A percentile compares a stretch with the other conserved stretches of the same genome.
phyloP scores from a whole-genome alignment of 2,329 filamentous ascomycete species.

The Rutstroemia sp. region DNA sequence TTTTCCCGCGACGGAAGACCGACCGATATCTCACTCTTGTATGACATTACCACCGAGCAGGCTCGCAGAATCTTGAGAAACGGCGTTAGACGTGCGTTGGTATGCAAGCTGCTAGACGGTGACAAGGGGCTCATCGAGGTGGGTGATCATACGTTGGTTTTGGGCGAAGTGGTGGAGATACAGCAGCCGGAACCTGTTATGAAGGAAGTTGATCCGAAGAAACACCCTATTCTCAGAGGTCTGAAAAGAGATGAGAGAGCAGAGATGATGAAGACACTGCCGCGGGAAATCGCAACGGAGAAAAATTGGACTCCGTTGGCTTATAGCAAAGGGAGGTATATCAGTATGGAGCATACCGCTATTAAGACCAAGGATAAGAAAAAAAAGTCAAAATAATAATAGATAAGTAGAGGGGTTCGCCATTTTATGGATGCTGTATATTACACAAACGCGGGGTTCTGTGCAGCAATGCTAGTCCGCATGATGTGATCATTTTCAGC shows the following conservation, averaged over 20 bases:
- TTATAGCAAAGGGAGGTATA: too few species aligned
- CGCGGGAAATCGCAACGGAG: too few species aligned
- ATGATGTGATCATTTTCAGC: too few species aligned
- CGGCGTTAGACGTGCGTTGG: constrained; percentile 13
- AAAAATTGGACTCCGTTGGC: too few species aligned
- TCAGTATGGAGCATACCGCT: too few species aligned
- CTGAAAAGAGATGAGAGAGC: neutral
- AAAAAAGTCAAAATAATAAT: too few species aligned
- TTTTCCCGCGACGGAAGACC: neutral
- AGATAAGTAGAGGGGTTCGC: too few species aligned
- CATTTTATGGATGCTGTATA: too few species aligned
- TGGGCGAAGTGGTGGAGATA: constrained; percentile 21
- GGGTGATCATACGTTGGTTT: constrained; percentile 25
- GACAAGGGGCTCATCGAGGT: constrained; percentile 15
- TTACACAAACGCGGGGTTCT: too few species aligned
- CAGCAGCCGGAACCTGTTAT: neutral
- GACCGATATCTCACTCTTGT: constrained; percentile 20
- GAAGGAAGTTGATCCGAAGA: neutral
- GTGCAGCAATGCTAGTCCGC: too few species aligned
- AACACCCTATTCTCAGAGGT: neutral
- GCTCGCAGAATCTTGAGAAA: neutral
- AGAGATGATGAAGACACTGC: too few species aligned
- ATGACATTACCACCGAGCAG: neutral
- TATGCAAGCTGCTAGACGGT: constrained; percentile 16
- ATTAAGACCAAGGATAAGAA: too few species aligned